These are phyloP conservation scores for Myxozyma udenii DNA, from an alignment of 805 yeast genomes.

Conservation along the genomic window DNA sequence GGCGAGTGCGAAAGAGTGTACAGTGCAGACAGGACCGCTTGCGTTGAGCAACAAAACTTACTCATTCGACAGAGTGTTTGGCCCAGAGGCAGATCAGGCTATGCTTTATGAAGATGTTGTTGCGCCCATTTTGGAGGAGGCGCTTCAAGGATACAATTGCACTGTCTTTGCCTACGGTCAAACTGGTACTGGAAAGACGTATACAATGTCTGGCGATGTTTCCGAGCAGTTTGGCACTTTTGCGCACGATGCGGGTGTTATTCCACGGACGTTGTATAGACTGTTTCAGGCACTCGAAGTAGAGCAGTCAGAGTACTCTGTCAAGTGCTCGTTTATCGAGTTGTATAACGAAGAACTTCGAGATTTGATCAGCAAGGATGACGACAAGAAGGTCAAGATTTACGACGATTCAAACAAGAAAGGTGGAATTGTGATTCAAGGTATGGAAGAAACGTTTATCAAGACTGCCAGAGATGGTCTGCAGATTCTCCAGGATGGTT, in stretches of 20 bases:
- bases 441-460: slow-evolving; percentile 55
- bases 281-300: slow-evolving; percentile 51
- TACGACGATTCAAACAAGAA: slow-evolving; percentile 49
- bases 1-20: slow-evolving; percentile 48
- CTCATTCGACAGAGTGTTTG: slow-evolving; percentile 75
- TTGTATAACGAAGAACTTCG: slow-evolving; percentile 81
- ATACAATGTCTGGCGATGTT: slow-evolving; percentile 37
- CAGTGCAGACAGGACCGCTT: slow-evolving; percentile 45
- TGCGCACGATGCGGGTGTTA: slow-evolving; percentile 56
- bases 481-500: slow-evolving; percentile 53
- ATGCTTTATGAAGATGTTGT: slow-evolving; percentile 66
- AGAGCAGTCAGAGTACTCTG: slow-evolving; percentile 54
- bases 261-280: slow-evolving; percentile 56
- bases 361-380: slow-evolving; percentile 56
- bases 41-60: slow-evolving; percentile 50
- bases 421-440: slow-evolving; percentile 50
- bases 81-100: slow-evolving; percentile 74
- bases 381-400: slow-evolving; percentile 51
- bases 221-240: slow-evolving; percentile 28
- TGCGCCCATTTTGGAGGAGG: slow-evolving; percentile 59
- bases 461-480: slow-evolving; percentile 53
- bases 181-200: slow-evolving; percentile 73
- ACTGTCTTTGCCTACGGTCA: slow-evolving; percentile 78
- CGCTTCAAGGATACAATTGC: slow-evolving; percentile 73
- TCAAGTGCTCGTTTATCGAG: slow-evolving; percentile 78